These are phyloP conservation scores for Hydrangea macrophylla DNA, from an alignment of 148 eudicot genomes.

Conservation along the genomic window DNA sequence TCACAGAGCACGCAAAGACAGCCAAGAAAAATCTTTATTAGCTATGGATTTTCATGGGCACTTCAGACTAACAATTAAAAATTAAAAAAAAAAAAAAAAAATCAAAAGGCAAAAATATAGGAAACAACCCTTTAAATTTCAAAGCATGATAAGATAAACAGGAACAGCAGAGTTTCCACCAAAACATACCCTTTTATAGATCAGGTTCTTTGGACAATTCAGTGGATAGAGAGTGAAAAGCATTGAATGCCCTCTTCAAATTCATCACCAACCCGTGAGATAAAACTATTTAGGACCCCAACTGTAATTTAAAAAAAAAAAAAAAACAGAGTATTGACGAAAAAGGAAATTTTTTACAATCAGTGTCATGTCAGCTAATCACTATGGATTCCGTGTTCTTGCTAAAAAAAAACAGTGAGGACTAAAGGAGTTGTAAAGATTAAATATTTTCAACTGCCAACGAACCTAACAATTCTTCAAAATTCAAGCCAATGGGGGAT, in stretches of 20 bases:
- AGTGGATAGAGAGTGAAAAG: neutral
- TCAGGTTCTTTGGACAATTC: neutral
- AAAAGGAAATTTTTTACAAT: too few species aligned
- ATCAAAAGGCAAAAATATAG: too few species aligned
- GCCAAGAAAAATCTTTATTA: neutral
- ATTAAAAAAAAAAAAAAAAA: too few species aligned
- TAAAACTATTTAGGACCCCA: neutral
- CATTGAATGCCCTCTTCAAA: constrained; percentile 13
- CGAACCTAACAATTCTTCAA: neutral
- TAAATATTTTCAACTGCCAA: constrained; percentile 3
- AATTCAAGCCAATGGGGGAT: neutral
- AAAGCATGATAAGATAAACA: neutral
- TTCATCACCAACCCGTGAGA: constrained; percentile 1
- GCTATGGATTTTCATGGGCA: neutral
- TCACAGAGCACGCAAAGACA: neutral
- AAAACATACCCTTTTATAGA: constrained; percentile 8
- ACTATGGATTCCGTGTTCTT: neutral
- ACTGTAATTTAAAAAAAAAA: neutral
- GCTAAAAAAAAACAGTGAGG: too few species aligned
- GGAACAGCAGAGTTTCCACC: constrained; percentile 4
- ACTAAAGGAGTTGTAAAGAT: neutral
- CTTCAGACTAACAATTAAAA: too few species aligned
- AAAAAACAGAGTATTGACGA: too few species aligned
- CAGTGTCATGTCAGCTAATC: too few species aligned
- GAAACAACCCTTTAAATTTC: neutral